phyloP scores from a whole-genome alignment of 306 rosid species.

The Dalbergia cochinchinensis region DNA sequence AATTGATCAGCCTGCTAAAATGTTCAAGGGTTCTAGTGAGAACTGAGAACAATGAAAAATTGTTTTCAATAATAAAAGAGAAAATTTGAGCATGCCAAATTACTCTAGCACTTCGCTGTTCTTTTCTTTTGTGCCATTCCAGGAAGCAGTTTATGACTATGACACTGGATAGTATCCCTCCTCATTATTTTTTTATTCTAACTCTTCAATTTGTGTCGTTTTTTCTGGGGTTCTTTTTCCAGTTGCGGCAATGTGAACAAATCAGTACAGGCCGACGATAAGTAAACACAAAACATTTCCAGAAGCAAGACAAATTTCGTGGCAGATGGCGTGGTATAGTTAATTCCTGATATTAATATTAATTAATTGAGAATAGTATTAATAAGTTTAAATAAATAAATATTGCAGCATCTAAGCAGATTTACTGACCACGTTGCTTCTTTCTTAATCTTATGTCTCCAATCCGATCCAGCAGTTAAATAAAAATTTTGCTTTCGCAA shows the following conservation, averaged over 20 bases:
- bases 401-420: slow-evolving; percentile 33
- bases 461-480: slow-evolving; percentile 33
- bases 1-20: too few species aligned
- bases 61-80: too few species aligned
- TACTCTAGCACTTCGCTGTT: too few species aligned
- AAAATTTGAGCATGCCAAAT: too few species aligned
- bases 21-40: too few species aligned
- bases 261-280: background rate
- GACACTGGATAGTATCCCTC: too few species aligned
- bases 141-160: too few species aligned
- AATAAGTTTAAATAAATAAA: slow-evolving; percentile 7
- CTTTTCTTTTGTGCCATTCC: too few species aligned
- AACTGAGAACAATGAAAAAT: too few species aligned
- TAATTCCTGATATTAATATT: background rate
- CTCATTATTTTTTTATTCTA: too few species aligned
- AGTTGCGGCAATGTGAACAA: slow-evolving; percentile 10
- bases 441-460: slow-evolving; percentile 46
- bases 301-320: slow-evolving; percentile 33
- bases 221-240: background rate
- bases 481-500: background rate
- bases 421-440: slow-evolving; percentile 52
- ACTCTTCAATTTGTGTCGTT: background rate
- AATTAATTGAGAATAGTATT: slow-evolving; percentile 13
- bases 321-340: slow-evolving; percentile 33
- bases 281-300: slow-evolving; percentile 27